These are phyloP conservation scores for Pilobolus umbonatus DNA, from an alignment of 192 early-diverging fungal genomes.

Conservation along the genomic window DNA sequence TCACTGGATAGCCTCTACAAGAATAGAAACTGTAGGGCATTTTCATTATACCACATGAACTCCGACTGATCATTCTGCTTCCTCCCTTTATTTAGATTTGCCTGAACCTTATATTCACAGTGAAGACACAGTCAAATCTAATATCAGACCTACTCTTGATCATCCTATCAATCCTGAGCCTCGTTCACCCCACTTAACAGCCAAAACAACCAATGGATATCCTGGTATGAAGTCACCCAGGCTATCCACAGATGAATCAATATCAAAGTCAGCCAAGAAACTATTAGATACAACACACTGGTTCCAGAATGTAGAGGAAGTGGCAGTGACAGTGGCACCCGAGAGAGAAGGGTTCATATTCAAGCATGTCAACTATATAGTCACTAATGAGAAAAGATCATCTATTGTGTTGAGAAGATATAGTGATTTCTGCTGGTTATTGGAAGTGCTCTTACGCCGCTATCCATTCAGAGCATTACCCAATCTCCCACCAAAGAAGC, in stretches of 20 bases:
- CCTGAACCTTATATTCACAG: background rate
- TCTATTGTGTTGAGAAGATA: slow-evolving; percentile 74
- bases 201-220: slow-evolving; percentile 45
- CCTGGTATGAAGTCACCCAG: slow-evolving; percentile 1
- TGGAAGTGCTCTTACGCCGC: slow-evolving; percentile 66
- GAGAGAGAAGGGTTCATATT: slow-evolving; percentile 54
- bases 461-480: slow-evolving; percentile 83
- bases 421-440: slow-evolving; percentile 90
- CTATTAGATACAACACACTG: slow-evolving; percentile 43
- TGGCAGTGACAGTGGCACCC: slow-evolving; percentile 51
- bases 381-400: slow-evolving; percentile 62
- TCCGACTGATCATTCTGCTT: background rate
- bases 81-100: background rate
- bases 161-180: slow-evolving; percentile 55
- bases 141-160: slow-evolving; percentile 30
- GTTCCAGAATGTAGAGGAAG: slow-evolving; percentile 51
- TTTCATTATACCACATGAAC: background rate
- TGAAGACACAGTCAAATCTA: background rate
- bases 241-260: background rate
- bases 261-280: background rate
- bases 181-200: background rate
- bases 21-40: slow-evolving; percentile 49
- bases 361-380: slow-evolving; percentile 87
- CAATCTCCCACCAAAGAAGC: slow-evolving; percentile 82
- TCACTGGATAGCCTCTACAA: slow-evolving; percentile 57